These are phyloP conservation scores for Scalesia atractyloides DNA, from an alignment of 129 eudicot genomes.

Conservation along the genomic window DNA sequence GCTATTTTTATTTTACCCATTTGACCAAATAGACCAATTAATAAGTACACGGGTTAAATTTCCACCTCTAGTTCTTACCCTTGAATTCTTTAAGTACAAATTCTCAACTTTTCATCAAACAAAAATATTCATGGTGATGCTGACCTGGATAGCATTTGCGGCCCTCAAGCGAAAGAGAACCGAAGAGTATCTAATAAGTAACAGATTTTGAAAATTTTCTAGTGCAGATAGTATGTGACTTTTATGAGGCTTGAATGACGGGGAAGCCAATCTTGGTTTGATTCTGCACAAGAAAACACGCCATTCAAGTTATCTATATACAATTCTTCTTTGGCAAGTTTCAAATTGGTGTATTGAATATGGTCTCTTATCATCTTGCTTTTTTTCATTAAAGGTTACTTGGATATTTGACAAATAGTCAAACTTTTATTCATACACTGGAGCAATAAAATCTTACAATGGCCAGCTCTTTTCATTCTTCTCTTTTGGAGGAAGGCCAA, in stretches of 20 bases:
- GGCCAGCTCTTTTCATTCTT: slow-evolving; percentile 88
- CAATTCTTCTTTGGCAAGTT: not conserved
- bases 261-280: slow-evolving; percentile 84
- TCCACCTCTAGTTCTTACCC: not conserved
- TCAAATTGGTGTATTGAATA: not conserved
- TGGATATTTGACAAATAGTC: slow-evolving; percentile 2
- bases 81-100: not conserved
- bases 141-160: slow-evolving; percentile 77
- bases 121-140: slow-evolving; percentile 12
- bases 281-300: slow-evolving; percentile 53
- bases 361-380: not conserved
- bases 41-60: not conserved
- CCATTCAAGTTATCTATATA: not conserved
- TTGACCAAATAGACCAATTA: not conserved
- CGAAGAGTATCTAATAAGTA: slow-evolving; percentile 87
- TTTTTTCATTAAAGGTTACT: not conserved
- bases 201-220: slow-evolving; percentile 59
- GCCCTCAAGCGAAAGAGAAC: slow-evolving; percentile 78
- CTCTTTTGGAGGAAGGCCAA: slow-evolving; percentile 92
- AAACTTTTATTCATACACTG: not conserved
- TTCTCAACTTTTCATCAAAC: slow-evolving; percentile 7
- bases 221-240: slow-evolving; percentile 75
- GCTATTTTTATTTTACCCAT: not conserved
- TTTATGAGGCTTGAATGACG: slow-evolving; percentile 71
- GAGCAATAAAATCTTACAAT: slow-evolving; percentile 49